Conservation (phyloP, 179 eudicot genomes). For the Gypsophila paniculata region DNA sequence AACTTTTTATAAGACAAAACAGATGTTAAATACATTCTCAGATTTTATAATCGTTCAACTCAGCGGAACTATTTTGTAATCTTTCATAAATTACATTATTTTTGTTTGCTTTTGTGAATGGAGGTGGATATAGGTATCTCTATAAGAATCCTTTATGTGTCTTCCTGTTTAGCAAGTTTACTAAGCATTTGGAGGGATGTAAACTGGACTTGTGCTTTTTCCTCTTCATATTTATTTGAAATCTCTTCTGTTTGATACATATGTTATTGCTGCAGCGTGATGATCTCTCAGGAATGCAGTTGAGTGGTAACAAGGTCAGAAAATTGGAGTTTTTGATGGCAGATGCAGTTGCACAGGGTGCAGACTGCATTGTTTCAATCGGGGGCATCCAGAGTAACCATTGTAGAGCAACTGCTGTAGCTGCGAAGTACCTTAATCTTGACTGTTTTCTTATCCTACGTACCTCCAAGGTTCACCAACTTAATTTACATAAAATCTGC, state of each 20-base stretch:
- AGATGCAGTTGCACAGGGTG: conserved; percentile 90
- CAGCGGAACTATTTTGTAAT: not conserved
- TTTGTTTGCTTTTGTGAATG: too few species aligned
- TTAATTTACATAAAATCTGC: conserved; percentile 14
- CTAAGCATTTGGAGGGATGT: not conserved
- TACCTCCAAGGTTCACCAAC: conserved; percentile 70
- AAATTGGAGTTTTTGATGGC: conserved; percentile 96
- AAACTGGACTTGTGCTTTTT: conserved; percentile 1
- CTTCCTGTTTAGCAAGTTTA: not conserved
- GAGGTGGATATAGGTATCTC: too few species aligned
- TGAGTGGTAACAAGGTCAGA: conserved; percentile 96
- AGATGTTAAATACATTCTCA: too few species aligned
- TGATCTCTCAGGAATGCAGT: conserved; percentile 96
- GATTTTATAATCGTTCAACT: not conserved
- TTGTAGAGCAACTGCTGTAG: conserved; percentile 96
- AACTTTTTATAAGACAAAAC: too few species aligned
- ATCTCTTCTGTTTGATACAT: conserved; percentile 25
- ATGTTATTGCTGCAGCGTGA: conserved; percentile 61
- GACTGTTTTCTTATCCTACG: conserved; percentile 91
- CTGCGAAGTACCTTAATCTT: conserved; percentile 83
- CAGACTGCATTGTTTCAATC: conserved; percentile 80
- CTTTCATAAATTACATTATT: not conserved
- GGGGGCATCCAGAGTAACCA: conserved; percentile 99
- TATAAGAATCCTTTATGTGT: too few species aligned
- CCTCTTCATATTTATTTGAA: not conserved